Percentiles rank a stretch among this genome's conserved stretches.
These are phyloP conservation scores for Penicillium psychrosexuale DNA, from an alignment of 2,329 filamentous ascomycete species.

Conservation along the genomic window DNA sequence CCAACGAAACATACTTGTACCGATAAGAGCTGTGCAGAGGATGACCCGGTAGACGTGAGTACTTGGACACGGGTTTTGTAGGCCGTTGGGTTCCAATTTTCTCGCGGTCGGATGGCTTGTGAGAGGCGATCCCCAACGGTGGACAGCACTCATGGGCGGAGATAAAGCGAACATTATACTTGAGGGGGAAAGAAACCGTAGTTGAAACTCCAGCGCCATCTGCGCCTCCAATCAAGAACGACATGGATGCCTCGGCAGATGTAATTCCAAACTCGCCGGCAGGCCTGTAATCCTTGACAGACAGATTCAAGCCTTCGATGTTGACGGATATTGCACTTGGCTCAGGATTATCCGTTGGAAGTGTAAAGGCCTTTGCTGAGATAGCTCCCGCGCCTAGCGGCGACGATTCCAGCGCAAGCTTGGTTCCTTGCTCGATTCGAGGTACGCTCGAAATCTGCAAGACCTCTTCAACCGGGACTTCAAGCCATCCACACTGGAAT, in stretches of 20 bases:
- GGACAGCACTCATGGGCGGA: conserved; percentile 54
- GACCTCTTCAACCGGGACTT: conserved; percentile 41
- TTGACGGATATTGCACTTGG: conserved; percentile 13
- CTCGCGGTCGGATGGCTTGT: background rate
- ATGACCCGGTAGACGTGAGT: conserved; percentile 37
- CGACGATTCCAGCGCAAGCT: conserved; percentile 39
- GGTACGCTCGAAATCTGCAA: conserved; percentile 30
- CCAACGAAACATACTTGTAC: conserved; percentile 33
- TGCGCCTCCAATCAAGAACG: conserved; percentile 23
- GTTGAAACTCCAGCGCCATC: conserved; percentile 11
- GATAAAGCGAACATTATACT: conserved; percentile 54
- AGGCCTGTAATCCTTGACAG: conserved; percentile 17
- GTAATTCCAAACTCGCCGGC: conserved; percentile 14
- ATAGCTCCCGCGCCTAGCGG: conserved; percentile 41
- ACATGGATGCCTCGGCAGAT: conserved; percentile 26
- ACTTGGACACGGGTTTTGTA: conserved; percentile 9
- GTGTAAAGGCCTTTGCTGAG: conserved; percentile 37
- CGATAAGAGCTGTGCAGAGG: conserved; percentile 37
- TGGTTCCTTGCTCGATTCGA: conserved; percentile 46
- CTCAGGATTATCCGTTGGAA: conserved; percentile 35
- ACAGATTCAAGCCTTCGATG: conserved; percentile 27
- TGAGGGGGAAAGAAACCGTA: conserved; percentile 41
- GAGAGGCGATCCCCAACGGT: conserved; percentile 36
- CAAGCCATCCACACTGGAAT: conserved; percentile 50
- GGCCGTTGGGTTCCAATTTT: background rate